phyloP scores from a whole-genome alignment of 352 stramenopile species.

The Globisporangium sylvaticum region DNA sequence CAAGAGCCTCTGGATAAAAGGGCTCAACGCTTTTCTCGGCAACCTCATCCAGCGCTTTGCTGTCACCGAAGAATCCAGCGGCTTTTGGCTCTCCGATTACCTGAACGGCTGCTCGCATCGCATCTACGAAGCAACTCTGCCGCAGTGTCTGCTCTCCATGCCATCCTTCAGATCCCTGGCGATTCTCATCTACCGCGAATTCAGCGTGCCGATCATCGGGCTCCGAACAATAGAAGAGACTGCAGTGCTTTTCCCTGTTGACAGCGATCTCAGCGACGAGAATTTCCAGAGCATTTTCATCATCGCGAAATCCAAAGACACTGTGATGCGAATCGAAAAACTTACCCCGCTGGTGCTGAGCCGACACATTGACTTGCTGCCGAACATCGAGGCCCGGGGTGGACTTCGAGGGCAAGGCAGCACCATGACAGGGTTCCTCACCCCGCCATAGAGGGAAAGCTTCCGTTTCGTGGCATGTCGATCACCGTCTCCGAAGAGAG shows the following conservation, averaged over 20 bases:
- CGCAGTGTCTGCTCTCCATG: constrained; percentile 47
- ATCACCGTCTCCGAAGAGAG: constrained; percentile 14
- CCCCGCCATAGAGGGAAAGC: constrained; percentile 10
- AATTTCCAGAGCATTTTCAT: constrained; percentile 64
- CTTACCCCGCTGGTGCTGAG: constrained; percentile 38
- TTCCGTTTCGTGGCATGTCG: constrained; percentile 28
- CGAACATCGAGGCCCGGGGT: constrained; percentile 24
- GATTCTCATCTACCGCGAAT: constrained; percentile 63
- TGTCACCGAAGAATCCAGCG: constrained; percentile 36
- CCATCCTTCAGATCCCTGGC: constrained; percentile 44
- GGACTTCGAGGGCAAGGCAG: neutral
- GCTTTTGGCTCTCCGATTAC: constrained; percentile 66
- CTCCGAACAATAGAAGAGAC: constrained; percentile 53
- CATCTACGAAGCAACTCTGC: constrained; percentile 54
- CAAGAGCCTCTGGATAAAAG: constrained; percentile 69
- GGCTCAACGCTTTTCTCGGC: constrained; percentile 67
- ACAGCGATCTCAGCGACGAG: constrained; percentile 39
- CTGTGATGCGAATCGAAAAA: constrained; percentile 53
- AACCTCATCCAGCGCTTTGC: constrained; percentile 68
- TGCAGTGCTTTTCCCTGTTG: constrained; percentile 44
- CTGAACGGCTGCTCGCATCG: constrained; percentile 48
- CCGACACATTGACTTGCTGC: constrained; percentile 47
- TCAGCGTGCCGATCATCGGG: constrained; percentile 47
- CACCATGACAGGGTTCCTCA: constrained; percentile 21
- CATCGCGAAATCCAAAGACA: constrained; percentile 43